Percentiles rank a stretch among this genome's conserved stretches.
Conservation (phyloP, 306 rosid genomes). For the Inga oerstediana region DNA sequence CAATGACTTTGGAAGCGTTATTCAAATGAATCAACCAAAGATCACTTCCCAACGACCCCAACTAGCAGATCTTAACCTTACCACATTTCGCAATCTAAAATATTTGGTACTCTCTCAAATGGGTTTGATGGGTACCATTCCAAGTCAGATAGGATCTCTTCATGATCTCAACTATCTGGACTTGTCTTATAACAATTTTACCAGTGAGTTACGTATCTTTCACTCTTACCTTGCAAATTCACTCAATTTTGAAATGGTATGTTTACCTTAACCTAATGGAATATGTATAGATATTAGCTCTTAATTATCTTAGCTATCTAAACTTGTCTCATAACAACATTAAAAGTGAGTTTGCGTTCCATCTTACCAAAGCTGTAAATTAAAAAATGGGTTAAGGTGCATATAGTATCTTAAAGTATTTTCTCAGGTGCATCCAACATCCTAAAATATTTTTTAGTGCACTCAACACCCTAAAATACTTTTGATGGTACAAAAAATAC, state of each 20-base stretch:
- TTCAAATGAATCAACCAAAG: not conserved
- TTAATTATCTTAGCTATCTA: not conserved
- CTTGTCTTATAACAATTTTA: not conserved
- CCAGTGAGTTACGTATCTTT: not conserved
- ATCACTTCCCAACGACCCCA: not conserved
- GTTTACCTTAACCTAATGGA: no score
- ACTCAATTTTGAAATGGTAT: not conserved
- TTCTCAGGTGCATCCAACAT: no score
- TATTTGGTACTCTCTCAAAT: fast-evolving
- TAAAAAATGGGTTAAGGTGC: no score
- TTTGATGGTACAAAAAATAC: no score
- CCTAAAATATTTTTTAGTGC: no score
- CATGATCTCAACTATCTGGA: not conserved
- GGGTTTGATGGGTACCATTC: not conserved
- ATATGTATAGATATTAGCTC: no score
- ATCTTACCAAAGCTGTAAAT: no score
- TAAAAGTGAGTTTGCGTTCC: no score
- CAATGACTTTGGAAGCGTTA: not conserved
- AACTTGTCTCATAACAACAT: no score
- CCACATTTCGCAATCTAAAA: constrained; percentile 4
- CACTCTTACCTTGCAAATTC: not conserved
- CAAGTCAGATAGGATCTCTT: not conserved
- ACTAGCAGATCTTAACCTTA: not conserved
- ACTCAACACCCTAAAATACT: no score
- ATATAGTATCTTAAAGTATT: no score